Evolutionary conservation across 2,329 filamentous ascomycete genomes (phyloP).

Genomic region (Fusarium hainanense): DNA sequence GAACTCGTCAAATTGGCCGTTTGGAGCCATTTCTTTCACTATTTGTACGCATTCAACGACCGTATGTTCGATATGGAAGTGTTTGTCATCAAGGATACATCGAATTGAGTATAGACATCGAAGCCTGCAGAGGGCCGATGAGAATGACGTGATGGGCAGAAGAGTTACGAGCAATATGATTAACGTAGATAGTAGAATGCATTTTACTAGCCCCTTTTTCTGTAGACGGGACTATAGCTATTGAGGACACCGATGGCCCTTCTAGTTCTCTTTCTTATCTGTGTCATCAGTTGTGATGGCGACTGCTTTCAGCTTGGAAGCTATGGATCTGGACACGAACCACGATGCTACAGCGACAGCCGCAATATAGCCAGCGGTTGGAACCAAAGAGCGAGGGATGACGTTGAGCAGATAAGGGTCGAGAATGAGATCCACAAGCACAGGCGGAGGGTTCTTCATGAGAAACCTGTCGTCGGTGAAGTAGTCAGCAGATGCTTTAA

Average conservation of each 20-base stretch:
- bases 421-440: conserved; percentile 83
- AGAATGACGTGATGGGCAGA: conserved; percentile 33
- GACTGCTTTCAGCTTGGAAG: conserved; percentile 45
- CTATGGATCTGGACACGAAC: conserved; percentile 55
- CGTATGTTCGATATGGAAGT: conserved; percentile 22
- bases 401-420: conserved; percentile 87
- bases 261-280: conserved; percentile 54
- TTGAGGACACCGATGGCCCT: conserved; percentile 21
- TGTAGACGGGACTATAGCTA: conserved; percentile 26
- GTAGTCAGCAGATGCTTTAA: conserved; percentile 85
- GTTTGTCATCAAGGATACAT: conserved; percentile 17
- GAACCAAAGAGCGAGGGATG: conserved; percentile 80
- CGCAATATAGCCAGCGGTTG: conserved; percentile 76
- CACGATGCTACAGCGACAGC: conserved; percentile 65
- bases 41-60: conserved; percentile 12
- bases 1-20: conserved; percentile 18
- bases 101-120: conserved; percentile 28
- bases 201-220: conserved; percentile 35
- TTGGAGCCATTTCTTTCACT: conserved; percentile 27
- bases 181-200: conserved; percentile 48
- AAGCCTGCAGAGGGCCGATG: conserved; percentile 22
- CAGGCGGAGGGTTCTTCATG: conserved; percentile 79
- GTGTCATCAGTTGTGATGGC: conserved; percentile 41
- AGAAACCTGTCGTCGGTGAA: conserved; percentile 78
- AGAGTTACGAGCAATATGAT: conserved; percentile 39